phyloP scores from a whole-genome alignment of 768 basidiomycete species.

The Leccinum boreale region DNA sequence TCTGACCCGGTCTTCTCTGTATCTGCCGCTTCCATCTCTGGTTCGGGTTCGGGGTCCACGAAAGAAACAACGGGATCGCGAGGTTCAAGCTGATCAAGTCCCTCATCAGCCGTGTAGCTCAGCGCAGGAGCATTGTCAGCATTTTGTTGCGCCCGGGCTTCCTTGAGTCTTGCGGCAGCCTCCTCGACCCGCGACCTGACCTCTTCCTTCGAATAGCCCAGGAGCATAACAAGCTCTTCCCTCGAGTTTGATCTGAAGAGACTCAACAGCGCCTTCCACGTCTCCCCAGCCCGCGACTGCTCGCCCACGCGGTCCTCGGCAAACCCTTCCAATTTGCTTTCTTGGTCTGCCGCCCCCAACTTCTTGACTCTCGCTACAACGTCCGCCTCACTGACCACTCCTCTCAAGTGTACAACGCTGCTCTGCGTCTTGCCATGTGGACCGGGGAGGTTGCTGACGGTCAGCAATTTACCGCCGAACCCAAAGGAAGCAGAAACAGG shows the following conservation, averaged over 20 bases:
- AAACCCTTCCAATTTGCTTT: conserved; percentile 56
- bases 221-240: conserved; percentile 83
- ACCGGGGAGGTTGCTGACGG: conserved; percentile 71
- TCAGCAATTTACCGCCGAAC: conserved; percentile 85
- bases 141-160: conserved; percentile 28
- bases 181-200: conserved; percentile 75
- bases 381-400: conserved; percentile 69
- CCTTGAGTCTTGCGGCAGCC: conserved; percentile 73
- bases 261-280: conserved; percentile 87
- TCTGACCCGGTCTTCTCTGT: conserved; percentile 56
- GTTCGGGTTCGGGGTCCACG: conserved; percentile 54
- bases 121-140: conserved; percentile 26
- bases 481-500: conserved; percentile 82
- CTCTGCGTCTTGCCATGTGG: conserved; percentile 81
- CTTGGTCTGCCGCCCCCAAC: conserved; percentile 61
- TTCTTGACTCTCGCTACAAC: conserved; percentile 73
- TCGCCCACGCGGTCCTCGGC: conserved; percentile 51
- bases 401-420: conserved; percentile 74
- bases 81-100: conserved; percentile 42
- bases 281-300: conserved; percentile 41
- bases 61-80: conserved; percentile 84
- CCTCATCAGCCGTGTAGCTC: conserved; percentile 37
- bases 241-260: conserved; percentile 87
- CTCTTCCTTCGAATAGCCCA: conserved; percentile 91
- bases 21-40: conserved; percentile 25